Base-by-base conservation (phyloP, 352 stramenopile species). In the Phytopythium sindhum region DNA sequence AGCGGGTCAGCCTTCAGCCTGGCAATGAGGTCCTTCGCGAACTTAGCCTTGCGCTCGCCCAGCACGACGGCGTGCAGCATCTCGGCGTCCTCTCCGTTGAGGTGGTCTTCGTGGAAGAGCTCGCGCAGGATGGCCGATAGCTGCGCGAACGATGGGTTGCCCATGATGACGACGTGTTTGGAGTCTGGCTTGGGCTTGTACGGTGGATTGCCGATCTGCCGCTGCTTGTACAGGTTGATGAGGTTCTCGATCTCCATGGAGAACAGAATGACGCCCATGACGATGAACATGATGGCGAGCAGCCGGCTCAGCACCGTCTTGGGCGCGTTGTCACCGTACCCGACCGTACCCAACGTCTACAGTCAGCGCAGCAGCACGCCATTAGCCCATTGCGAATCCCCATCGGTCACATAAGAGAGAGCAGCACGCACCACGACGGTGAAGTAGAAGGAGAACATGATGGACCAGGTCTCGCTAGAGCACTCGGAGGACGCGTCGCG, bases 401-500 rank as follows among this genome's bases (percentile, higher is more conserved):
- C 21, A 21, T 45, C 39, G n/a, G n/a, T n/a, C n/a, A 26, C n/a
- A 45, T 2, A 61, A 21, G 11, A 55, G 14, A 23, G 4, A 54
- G 21, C 7, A 31, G 10, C 4, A 81, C 80, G 61, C 78, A 91
- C 81, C 70, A 95, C 86, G 54, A 95, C 82, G 45, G 85, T 95
- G 61, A 93, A 95, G 64, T 95, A 95, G 60, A 93, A 90, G 4
- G 86, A 89, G 63, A 93, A 95, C 84, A 93, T 95, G 74, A 95
- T 73, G 29, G 84, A 93, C 86, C 86, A 95, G 2, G 86, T 93
- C 63, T 90, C 70, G 19, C 75, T 71, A 9, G 70, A 68, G 59
- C 84, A 93, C 5, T 75, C 55, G 2, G 73, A 65, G 24, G 67
- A 86, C 50, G 77, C 64, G 45, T 77, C 63, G 21, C 74, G 73